A percentile compares a stretch with the other conserved stretches of the same genome.
phyloP scores from a whole-genome alignment of 2,329 filamentous ascomycete species.

The Blastomyces percursus region DNA sequence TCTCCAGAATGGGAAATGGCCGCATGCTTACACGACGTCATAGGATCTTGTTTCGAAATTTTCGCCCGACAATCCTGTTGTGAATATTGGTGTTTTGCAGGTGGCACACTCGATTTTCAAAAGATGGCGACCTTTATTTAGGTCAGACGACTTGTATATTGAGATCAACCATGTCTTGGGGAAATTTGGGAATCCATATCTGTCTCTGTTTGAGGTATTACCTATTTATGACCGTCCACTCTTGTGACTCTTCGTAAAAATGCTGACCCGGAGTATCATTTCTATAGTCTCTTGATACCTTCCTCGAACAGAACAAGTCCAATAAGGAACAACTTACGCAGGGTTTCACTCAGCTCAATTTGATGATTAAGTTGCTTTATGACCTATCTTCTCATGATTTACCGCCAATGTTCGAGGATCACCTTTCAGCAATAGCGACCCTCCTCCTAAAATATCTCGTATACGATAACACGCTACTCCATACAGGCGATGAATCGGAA shows the following conservation, averaged over 20 bases:
- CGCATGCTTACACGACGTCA: neutral
- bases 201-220: slow-evolving; percentile 61
- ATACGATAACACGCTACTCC: slow-evolving; percentile 73
- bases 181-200: slow-evolving; percentile 74
- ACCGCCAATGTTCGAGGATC: slow-evolving; percentile 86
- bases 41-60: slow-evolving; percentile 81
- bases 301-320: slow-evolving; percentile 61
- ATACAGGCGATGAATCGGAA: slow-evolving; percentile 82
- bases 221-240: slow-evolving; percentile 14
- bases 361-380: slow-evolving; percentile 85
- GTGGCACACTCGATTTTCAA: slow-evolving; percentile 98
- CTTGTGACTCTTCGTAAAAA: neutral
- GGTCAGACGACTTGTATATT: slow-evolving; percentile 80
- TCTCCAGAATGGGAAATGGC: neutral
- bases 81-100: slow-evolving; percentile 90
- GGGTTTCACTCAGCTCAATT: slow-evolving; percentile 74
- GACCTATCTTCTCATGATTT: slow-evolving; percentile 97
- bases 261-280: slow-evolving; percentile 1
- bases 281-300: slow-evolving; percentile 37
- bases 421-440: slow-evolving; percentile 62
- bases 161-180: slow-evolving; percentile 93
- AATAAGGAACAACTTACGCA: slow-evolving; percentile 64
- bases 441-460: slow-evolving; percentile 87
- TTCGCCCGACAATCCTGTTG: slow-evolving; percentile 64
- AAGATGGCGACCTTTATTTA: slow-evolving; percentile 87